Percentiles rank a stretch among this genome's conserved stretches.
Conservation (phyloP, 768 basidiomycete species). For the Lentinula sp. region DNA sequence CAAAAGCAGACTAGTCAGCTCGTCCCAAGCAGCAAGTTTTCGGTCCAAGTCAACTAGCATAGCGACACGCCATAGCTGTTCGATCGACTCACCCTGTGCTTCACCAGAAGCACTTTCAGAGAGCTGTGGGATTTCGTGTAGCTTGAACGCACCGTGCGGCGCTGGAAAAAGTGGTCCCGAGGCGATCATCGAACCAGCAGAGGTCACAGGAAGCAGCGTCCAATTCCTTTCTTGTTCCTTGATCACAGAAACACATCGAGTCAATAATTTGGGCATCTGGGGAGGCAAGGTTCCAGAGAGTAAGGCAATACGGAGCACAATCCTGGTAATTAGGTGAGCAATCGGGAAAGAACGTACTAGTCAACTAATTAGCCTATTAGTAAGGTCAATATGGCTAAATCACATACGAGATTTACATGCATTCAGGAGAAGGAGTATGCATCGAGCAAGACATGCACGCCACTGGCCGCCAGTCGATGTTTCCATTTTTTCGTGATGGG, state of each 20-base stretch:
- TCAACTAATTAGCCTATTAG: not conserved
- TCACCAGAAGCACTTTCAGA: conserved; percentile 19
- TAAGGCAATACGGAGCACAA: conserved; percentile 30
- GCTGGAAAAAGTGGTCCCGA: conserved; percentile 15
- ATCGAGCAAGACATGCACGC: conserved; percentile 49
- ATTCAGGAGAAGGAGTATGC: conserved; percentile 36
- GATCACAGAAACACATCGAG: conserved; percentile 20
- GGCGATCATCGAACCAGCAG: not conserved
- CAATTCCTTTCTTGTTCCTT: conserved; percentile 19
- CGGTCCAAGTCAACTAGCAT: conserved; percentile 28
- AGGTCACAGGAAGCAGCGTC: not conserved
- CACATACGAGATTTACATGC: conserved; percentile 20
- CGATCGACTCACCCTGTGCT: conserved; percentile 47
- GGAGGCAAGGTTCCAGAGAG: conserved; percentile 19
- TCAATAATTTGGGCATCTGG: conserved; percentile 25
- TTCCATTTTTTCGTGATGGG: conserved; percentile 46
- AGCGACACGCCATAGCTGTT: conserved; percentile 48
- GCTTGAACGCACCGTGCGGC: conserved; percentile 25
- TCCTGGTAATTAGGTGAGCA: conserved; percentile 19
- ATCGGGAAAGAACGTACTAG: conserved; percentile 10
- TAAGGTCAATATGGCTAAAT: not conserved
- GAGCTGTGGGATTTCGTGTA: conserved; percentile 26
- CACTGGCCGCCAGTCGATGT: conserved; percentile 52
- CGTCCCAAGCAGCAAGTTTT: conserved; percentile 38
- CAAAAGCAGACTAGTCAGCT: conserved; percentile 47